phyloP scores from a whole-genome alignment of 2,329 filamentous ascomycete species.

The Colletotrichum spaethianum region DNA sequence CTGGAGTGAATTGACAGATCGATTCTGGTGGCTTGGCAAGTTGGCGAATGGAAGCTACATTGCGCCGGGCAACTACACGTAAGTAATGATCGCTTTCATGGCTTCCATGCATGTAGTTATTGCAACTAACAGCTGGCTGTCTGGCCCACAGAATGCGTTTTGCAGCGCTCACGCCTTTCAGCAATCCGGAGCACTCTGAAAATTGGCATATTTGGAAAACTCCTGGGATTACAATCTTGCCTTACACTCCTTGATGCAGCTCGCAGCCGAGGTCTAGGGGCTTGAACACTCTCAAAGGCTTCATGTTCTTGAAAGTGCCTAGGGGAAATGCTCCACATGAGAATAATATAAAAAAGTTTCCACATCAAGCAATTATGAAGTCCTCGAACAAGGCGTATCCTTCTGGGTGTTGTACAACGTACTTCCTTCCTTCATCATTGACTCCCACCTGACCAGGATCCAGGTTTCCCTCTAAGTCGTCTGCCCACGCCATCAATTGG shows the following conservation, averaged over 20 bases:
- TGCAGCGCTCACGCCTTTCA: constrained; percentile 48
- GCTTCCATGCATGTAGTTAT: not conserved
- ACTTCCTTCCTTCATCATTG: not conserved
- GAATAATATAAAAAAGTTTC: not conserved
- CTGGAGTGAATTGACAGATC: constrained; percentile 32
- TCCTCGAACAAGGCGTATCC: not conserved
- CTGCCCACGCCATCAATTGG: not conserved
- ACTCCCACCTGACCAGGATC: not conserved
- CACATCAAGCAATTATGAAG: not conserved
- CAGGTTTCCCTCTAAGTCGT: not conserved
- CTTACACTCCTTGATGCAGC: constrained; percentile 2
- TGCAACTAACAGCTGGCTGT: not conserved
- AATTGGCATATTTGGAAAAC: constrained; percentile 48
- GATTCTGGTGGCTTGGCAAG: constrained; percentile 49
- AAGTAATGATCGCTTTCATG: not conserved
- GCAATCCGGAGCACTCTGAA: constrained; percentile 36
- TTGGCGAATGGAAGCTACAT: constrained; percentile 48
- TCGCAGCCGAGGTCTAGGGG: not conserved
- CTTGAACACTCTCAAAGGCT: not conserved
- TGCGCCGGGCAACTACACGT: constrained; percentile 45
- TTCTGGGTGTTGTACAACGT: constrained; percentile 7
- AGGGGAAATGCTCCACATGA: fast-evolving
- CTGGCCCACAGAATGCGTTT: constrained; percentile 42
- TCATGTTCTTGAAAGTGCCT: not conserved
- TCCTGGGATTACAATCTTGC: constrained; percentile 35